Conservation (phyloP, 192 early-diverging fungal genomes). For the Chytriomyces sp. region DNA sequence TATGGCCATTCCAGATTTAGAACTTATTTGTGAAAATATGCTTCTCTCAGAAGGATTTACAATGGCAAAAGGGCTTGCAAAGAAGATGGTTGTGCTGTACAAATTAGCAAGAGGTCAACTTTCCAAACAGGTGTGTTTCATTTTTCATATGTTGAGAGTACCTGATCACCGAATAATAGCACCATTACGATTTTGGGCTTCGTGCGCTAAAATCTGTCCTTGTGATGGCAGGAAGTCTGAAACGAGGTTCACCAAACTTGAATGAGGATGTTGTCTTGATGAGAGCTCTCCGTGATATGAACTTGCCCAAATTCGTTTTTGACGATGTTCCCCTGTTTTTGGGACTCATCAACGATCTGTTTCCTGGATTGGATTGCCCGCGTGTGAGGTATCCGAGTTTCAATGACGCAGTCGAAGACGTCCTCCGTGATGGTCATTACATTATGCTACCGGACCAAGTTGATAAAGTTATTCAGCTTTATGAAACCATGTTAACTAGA, state of each 20-base stretch:
- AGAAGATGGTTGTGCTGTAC: slow-evolving; percentile 69
- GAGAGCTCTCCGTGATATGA: slow-evolving; percentile 65
- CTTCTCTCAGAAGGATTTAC: slow-evolving; percentile 76
- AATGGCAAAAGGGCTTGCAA: slow-evolving; percentile 70
- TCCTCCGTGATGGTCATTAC: slow-evolving; percentile 54
- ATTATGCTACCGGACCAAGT: slow-evolving; percentile 63
- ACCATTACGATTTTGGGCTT: slow-evolving; percentile 67
- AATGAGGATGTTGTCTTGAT: slow-evolving; percentile 66
- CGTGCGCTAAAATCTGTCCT: slow-evolving; percentile 61
- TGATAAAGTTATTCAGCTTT: slow-evolving; percentile 64
- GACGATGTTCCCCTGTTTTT: slow-evolving; percentile 65
- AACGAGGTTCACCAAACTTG: slow-evolving; percentile 61
- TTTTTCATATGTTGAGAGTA: background rate
- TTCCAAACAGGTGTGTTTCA: slow-evolving; percentile 51
- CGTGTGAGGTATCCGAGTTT: slow-evolving; percentile 65
- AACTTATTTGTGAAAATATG: slow-evolving; percentile 68
- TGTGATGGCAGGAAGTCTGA: slow-evolving; percentile 64
- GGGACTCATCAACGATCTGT: slow-evolving; percentile 60
- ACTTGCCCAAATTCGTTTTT: slow-evolving; percentile 67
- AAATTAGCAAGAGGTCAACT: slow-evolving; percentile 63
- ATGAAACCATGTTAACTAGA: slow-evolving; percentile 65
- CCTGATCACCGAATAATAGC: background rate
- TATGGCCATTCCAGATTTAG: slow-evolving; percentile 64
- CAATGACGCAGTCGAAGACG: slow-evolving; percentile 66
- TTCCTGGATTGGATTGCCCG: slow-evolving; percentile 65